A percentile compares a stretch with the other conserved stretches of the same genome.
phyloP scores from a whole-genome alignment of 2,329 filamentous ascomycete genomes.

The Xylariales sp. region DNA sequence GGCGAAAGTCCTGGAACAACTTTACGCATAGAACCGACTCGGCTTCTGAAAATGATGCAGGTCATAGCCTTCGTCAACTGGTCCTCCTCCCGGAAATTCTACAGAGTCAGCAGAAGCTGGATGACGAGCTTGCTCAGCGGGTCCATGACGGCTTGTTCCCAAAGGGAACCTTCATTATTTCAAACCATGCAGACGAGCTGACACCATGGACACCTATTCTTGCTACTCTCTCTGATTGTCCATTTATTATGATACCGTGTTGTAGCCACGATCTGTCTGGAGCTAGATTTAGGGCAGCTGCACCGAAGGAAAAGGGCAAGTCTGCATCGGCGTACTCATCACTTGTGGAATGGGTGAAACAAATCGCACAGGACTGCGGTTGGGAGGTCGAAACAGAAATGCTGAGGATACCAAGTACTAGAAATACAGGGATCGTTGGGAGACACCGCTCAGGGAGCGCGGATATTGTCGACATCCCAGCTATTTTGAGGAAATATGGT shows the following conservation, averaged over 20 bases:
- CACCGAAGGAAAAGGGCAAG: slow-evolving; percentile 62
- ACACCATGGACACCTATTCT: slow-evolving; percentile 96
- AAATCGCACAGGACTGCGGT: slow-evolving; percentile 76
- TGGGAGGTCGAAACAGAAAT: slow-evolving; percentile 85
- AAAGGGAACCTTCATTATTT: slow-evolving; percentile 86
- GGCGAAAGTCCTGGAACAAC: slow-evolving; percentile 83
- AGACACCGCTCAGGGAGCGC: slow-evolving; percentile 55
- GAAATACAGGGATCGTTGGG: slow-evolving; percentile 86
- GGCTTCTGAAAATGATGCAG: slow-evolving; percentile 41
- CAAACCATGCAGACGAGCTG: slow-evolving; percentile 96
- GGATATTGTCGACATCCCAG: slow-evolving; percentile 55
- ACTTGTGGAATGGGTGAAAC: slow-evolving; percentile 80
- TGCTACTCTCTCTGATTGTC: slow-evolving; percentile 77
- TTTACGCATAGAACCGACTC: slow-evolving; percentile 59
- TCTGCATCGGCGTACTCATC: slow-evolving; percentile 81
- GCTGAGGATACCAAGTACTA: slow-evolving; percentile 89
- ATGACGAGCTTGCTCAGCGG: slow-evolving; percentile 41
- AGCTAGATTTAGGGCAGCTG: slow-evolving; percentile 74
- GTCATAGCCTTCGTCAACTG: slow-evolving; percentile 55
- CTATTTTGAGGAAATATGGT: slow-evolving; percentile 63
- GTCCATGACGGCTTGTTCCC: slow-evolving; percentile 75
- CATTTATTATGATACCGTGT: slow-evolving; percentile 94
- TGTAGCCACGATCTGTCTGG: slow-evolving; percentile 91
- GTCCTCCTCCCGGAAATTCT: slow-evolving; percentile 63
- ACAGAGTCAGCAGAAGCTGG: slow-evolving; percentile 30